Evolutionary conservation across 2,329 filamentous ascomycete species (phyloP).

Genomic region (Stemphylium lycopersici): DNA sequence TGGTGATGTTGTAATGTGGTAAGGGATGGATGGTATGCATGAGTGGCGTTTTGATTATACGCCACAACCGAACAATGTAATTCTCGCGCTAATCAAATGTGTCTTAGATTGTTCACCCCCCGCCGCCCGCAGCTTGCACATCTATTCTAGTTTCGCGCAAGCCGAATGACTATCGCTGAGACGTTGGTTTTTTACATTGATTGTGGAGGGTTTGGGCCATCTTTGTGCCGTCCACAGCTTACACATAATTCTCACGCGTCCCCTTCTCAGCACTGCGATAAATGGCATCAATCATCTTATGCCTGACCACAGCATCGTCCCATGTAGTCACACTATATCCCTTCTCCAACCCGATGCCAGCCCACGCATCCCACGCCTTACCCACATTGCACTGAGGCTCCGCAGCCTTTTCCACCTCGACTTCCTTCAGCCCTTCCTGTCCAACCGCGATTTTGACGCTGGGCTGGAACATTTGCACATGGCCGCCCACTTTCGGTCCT

Average conservation of each 20-base stretch:
- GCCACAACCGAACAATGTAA: no score
- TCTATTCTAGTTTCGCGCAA: conserved; percentile 7
- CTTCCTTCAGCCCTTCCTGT: conserved; percentile 39
- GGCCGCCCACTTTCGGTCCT: conserved; percentile 27
- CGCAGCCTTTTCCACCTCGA: conserved; percentile 59
- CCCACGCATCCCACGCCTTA: conserved; percentile 63
- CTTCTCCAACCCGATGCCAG: conserved; percentile 39
- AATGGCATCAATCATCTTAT: conserved; percentile 47
- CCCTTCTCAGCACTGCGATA: conserved; percentile 42
- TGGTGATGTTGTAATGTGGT: no score
- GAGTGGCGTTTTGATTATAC: no score
- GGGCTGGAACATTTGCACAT: conserved; percentile 54
- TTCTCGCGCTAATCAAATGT: no score
- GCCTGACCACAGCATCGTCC: conserved; percentile 43
- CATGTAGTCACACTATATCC: conserved; percentile 38
- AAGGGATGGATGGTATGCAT: no score
- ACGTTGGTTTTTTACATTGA: no score
- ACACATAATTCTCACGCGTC: conserved; percentile 39
- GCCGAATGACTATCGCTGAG: no score
- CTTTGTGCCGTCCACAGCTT: not conserved
- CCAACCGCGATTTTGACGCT: conserved; percentile 40
- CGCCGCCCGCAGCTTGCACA: conserved; percentile 9
- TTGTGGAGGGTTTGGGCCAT: no score
- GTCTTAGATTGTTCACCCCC: no score
- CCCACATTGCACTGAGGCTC: conserved; percentile 60